phyloP scores from a whole-genome alignment of 1,284 basidiomycete species.

The Cryptococcus sp. region DNA sequence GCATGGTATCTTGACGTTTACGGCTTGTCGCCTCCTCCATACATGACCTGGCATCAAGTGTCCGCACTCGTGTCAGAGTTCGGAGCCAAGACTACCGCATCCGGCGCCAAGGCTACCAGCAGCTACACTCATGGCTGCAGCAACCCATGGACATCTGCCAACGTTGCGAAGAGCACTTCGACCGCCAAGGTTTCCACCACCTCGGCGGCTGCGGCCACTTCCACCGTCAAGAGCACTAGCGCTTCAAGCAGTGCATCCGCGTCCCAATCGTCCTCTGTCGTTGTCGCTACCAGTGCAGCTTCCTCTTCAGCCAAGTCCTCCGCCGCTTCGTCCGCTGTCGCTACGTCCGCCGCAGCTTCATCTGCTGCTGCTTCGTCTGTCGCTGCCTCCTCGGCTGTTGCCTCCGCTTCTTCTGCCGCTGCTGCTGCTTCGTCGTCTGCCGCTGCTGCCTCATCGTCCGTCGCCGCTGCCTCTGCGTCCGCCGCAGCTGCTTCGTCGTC shows the following conservation, averaged over 20 bases:
- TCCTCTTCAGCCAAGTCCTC: constrained; percentile 3
- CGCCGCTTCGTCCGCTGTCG: constrained; percentile 6
- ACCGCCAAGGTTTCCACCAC: constrained; percentile 11
- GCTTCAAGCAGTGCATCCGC: constrained; percentile 11
- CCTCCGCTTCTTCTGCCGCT: constrained; percentile 9
- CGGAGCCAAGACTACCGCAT: constrained; percentile 17
- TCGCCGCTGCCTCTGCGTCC: constrained; percentile 4
- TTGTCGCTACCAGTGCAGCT: constrained; percentile 3
- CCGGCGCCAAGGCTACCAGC: constrained; percentile 14
- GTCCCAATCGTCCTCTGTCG: constrained; percentile 4
- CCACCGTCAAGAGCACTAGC: constrained; percentile 2
- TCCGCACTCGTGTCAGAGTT: constrained; percentile 20
- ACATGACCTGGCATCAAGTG: constrained; percentile 24
- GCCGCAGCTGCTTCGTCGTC: constrained; percentile 5
- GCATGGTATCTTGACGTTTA: constrained; percentile 25
- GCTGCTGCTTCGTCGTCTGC: constrained; percentile 13
- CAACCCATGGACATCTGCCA: constrained; percentile 25
- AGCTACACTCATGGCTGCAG: constrained; percentile 21
- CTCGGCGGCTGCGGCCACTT: constrained; percentile 9
- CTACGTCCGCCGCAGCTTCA: constrained; percentile 6
- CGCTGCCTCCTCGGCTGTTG: constrained; percentile 5
- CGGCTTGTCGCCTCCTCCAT: constrained; percentile 23
- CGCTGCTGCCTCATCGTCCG: constrained; percentile 11
- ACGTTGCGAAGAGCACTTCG: constrained; percentile 4
- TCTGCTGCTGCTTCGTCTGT: constrained; percentile 3